A percentile compares a stretch with the other conserved stretches of the same genome.
Conservation (phyloP, 1,284 basidiomycete species). For the Sporisorium exsertum region DNA sequence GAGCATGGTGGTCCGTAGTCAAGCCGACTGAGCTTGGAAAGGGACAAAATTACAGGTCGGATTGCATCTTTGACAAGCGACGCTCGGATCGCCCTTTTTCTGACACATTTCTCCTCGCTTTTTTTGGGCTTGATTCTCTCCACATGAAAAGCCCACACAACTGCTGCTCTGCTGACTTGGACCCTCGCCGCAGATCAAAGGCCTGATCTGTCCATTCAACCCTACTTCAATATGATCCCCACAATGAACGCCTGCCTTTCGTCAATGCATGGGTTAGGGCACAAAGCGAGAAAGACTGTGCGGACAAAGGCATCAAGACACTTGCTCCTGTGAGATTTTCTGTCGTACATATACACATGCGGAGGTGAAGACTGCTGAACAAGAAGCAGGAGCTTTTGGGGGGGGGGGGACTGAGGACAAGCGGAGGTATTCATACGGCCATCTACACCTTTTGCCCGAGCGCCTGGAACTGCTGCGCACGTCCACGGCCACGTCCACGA, state of each 20-base stretch:
- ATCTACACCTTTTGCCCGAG: slow-evolving; percentile 62
- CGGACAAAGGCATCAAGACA: slow-evolving; percentile 15
- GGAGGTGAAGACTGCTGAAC: background rate
- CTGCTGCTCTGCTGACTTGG: no score
- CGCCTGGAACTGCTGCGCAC: slow-evolving; percentile 62
- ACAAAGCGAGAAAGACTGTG: background rate
- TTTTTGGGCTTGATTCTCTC: background rate
- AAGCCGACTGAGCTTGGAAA: no score
- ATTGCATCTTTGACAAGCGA: background rate
- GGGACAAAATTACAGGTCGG: background rate
- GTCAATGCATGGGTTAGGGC: no score
- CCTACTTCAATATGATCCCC: no score
- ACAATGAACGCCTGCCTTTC: no score
- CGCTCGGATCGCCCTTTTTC: slow-evolving; percentile 9
- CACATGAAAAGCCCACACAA: background rate
- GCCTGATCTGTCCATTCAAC: no score
- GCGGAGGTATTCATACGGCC: background rate
- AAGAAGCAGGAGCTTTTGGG: slow-evolving; percentile 23
- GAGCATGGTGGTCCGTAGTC: background rate
- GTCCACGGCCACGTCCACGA: slow-evolving; percentile 60
- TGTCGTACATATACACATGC: slow-evolving; percentile 25
- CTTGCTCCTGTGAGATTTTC: slow-evolving; percentile 21
- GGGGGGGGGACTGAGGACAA: background rate
- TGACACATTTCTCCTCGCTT: background rate
- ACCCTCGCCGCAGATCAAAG: no score